Evolutionary conservation across 2,329 filamentous ascomycete species (phyloP).

Genomic region (Pyrenophora seminiperda): DNA sequence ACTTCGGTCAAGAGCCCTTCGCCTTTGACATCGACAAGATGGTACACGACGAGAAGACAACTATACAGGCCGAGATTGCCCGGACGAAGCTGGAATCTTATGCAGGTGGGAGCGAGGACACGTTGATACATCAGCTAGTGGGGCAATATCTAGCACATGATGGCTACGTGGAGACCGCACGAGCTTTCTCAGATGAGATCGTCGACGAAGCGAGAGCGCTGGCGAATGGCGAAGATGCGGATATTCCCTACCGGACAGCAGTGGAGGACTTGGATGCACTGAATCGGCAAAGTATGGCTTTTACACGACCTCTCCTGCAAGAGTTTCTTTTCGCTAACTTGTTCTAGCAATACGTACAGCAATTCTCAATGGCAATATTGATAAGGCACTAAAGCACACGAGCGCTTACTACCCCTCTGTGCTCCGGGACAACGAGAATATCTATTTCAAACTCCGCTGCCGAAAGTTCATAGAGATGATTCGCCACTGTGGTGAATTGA

Average conservation of each 20-base stretch:
- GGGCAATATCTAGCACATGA: constrained; percentile 92
- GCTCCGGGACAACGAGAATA: constrained; percentile 77
- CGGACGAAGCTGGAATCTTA: constrained; percentile 23
- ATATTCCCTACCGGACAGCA: constrained; percentile 65
- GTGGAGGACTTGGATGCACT: constrained; percentile 85
- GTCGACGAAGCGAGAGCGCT: constrained; percentile 73
- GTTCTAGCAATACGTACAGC: constrained; percentile 77
- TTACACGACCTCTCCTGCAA: neutral
- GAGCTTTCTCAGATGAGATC: constrained; percentile 84
- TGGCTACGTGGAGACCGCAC: constrained; percentile 91
- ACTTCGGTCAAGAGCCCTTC: constrained; percentile 75
- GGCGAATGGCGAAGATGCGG: constrained; percentile 58
- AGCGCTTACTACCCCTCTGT: constrained; percentile 79
- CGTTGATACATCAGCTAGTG: constrained; percentile 80
- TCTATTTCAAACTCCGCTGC: constrained; percentile 86
- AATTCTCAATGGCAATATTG: constrained; percentile 90
- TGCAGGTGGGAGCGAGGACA: constrained; percentile 66
- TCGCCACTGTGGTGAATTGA: constrained; percentile 50
- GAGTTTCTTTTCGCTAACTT: constrained; percentile 12
- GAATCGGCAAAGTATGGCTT: constrained; percentile 75
- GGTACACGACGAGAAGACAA: constrained; percentile 56
- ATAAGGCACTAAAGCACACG: constrained; percentile 83
- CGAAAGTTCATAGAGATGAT: constrained; percentile 92
- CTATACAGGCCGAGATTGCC: constrained; percentile 43
- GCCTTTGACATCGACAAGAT: constrained; percentile 88